These are phyloP conservation scores for Pyrenochaeta sp. DNA, from an alignment of 2,329 filamentous ascomycete species.

Conservation along the genomic window DNA sequence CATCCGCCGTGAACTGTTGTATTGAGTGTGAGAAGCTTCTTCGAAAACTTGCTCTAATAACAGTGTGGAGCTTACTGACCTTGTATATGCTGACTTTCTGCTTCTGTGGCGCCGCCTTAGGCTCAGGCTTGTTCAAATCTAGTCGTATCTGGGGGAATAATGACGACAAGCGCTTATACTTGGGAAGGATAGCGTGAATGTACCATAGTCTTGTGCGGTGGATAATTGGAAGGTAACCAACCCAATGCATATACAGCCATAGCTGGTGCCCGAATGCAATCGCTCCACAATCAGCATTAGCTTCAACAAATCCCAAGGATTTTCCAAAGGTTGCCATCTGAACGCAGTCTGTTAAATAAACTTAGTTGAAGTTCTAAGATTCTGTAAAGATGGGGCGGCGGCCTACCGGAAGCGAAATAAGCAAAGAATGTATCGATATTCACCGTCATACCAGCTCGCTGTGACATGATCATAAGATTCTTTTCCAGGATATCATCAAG, in stretches of 20 bases:
- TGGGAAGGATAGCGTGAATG: neutral
- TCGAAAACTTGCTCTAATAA: neutral
- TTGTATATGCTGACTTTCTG: neutral
- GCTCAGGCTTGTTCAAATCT: neutral
- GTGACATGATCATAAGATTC: neutral
- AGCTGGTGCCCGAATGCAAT: neutral
- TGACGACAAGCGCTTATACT: neutral
- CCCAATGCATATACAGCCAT: neutral
- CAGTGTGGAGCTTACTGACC: neutral
- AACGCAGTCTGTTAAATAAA: neutral
- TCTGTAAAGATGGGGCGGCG: neutral
- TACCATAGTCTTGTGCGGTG: neutral
- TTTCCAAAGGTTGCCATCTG: neutral
- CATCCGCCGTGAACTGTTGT: neutral
- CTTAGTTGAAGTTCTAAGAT: neutral
- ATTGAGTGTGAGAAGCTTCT: neutral
- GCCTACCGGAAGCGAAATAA: neutral
- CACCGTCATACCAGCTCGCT: neutral
- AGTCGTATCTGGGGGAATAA: neutral
- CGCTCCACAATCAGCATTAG: neutral
- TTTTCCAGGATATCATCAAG: neutral
- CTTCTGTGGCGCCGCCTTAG: neutral
- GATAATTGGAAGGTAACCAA: neutral
- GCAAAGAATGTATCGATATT: neutral
- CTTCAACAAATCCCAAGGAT: neutral